Evolutionary conservation across 2,329 filamentous ascomycete genomes (phyloP).

Genomic region (Fusarium solani-melongenae): DNA sequence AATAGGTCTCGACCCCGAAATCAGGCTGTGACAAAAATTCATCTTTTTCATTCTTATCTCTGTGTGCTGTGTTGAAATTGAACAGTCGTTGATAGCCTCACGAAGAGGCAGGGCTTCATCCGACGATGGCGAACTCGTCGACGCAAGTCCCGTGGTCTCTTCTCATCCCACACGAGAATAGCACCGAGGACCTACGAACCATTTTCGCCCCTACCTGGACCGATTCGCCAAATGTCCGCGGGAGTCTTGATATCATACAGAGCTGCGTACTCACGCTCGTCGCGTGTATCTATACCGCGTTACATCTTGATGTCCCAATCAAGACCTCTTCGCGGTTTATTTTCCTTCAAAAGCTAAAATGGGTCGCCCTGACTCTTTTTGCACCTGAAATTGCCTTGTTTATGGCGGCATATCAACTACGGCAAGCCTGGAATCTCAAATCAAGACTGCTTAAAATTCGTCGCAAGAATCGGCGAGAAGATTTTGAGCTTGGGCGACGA

Average conservation of each 20-base stretch:
- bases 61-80: not conserved
- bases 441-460: not conserved
- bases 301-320: constrained; percentile 52
- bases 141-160: not conserved
- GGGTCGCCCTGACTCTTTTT: constrained; percentile 46
- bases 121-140: not conserved
- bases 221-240: not conserved
- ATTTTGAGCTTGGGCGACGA: not conserved
- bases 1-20: not conserved
- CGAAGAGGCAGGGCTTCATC: not conserved
- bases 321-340: constrained; percentile 4
- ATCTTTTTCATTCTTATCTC: not conserved
- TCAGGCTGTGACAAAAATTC: not conserved
- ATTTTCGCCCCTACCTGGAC: not conserved
- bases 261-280: constrained; percentile 49
- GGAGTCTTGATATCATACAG: constrained; percentile 42
- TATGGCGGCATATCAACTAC: constrained; percentile 31
- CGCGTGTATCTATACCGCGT: constrained; percentile 50
- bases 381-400: constrained; percentile 48
- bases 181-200: not conserved
- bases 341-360: constrained; percentile 37
- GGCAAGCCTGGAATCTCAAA: constrained; percentile 15
- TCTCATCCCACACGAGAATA: not conserved
- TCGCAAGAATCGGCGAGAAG: not conserved
- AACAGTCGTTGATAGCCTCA: not conserved